These are phyloP conservation scores for Stagonosporopsis vannaccii DNA, from an alignment of 2,329 filamentous ascomycete genomes.

Conservation along the genomic window DNA sequence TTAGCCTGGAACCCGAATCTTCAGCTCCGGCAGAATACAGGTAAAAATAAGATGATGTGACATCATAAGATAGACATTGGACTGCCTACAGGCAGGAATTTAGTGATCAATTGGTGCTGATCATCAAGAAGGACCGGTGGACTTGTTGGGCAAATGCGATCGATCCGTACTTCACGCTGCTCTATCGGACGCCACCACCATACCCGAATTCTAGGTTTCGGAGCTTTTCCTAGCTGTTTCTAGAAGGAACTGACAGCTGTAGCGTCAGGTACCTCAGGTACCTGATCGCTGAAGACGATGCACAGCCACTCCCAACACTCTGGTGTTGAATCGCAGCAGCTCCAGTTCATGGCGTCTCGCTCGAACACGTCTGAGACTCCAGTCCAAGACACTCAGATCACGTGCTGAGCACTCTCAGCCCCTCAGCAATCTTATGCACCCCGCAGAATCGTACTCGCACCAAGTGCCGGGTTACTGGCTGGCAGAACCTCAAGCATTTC, in stretches of 20 bases:
- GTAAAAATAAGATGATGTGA: too few relatives aligned
- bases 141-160: too few relatives aligned
- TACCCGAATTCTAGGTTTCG: background rate
- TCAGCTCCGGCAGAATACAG: too few relatives aligned
- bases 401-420: background rate
- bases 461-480: background rate
- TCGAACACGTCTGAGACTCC: background rate
- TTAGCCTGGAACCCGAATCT: too few relatives aligned
- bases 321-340: background rate
- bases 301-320: background rate
- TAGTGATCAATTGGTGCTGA: too few relatives aligned
- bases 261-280: conserved; percentile 10
- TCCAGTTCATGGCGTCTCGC: background rate
- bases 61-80: too few relatives aligned
- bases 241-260: conserved; percentile 6
- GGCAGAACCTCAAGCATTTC: background rate
- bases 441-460: too few relatives aligned
- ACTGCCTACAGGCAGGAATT: too few relatives aligned
- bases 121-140: too few relatives aligned
- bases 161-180: background rate
- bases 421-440: too few relatives aligned
- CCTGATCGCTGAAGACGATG: background rate
- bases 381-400: background rate
- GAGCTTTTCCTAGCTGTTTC: background rate
- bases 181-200: background rate